Conservation (phyloP, 352 stramenopile species). For the Stramenopiles sp. region DNA sequence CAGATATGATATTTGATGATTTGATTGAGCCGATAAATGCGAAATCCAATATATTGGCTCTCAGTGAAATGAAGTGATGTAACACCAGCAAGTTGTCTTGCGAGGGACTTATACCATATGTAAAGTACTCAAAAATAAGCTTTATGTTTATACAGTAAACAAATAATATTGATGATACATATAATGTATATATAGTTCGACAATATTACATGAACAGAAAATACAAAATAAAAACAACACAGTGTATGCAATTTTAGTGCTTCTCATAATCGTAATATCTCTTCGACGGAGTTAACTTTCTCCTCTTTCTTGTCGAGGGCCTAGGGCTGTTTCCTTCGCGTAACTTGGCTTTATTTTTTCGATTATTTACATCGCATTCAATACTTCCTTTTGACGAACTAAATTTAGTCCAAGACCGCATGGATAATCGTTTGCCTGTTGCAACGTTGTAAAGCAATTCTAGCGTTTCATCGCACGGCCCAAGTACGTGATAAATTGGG, state of each 20-base stretch:
- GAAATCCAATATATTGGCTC: neutral
- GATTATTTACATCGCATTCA: too few species aligned
- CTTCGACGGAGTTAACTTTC: too few species aligned
- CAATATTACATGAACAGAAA: too few species aligned
- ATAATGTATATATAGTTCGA: too few species aligned
- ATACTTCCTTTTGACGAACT: neutral
- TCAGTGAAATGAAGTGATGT: neutral
- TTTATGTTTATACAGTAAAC: neutral
- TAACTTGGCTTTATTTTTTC: too few species aligned
- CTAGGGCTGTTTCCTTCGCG: too few species aligned
- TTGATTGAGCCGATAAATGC: neutral
- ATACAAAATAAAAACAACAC: too few species aligned
- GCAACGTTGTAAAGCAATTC: neutral
- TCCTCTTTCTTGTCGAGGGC: too few species aligned
- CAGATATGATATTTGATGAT: neutral
- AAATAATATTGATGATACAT: too few species aligned
- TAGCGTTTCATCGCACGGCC: neutral
- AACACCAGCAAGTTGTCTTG: neutral
- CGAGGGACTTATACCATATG: neutral
- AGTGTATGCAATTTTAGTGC: too few species aligned
- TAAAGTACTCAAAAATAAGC: neutral
- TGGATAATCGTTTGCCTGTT: neutral
- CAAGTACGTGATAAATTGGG: neutral
- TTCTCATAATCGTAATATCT: too few species aligned
- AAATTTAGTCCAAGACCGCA: neutral